Evolutionary conservation across 495 filamentous ascomycete genomes (phyloP).

Genomic region (Darksidea phi): DNA sequence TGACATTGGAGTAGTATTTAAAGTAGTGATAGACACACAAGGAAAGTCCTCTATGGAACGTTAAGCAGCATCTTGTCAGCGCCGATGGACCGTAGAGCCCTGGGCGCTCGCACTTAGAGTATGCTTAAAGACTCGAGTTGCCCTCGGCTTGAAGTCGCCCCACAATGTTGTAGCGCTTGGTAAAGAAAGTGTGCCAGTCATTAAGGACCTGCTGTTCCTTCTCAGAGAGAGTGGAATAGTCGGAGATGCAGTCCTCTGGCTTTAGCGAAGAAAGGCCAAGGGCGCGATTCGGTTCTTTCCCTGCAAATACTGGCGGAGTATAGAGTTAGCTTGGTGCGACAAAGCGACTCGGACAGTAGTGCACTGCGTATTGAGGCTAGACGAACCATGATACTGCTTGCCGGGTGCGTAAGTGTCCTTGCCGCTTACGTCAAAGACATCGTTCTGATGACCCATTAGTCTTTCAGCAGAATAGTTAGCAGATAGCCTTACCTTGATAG

Average conservation of each 20-base stretch:
- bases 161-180: constrained; percentile 91
- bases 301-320: constrained; percentile 72
- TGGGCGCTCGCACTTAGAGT: not conserved
- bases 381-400: constrained; percentile 79
- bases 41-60: too few relatives aligned
- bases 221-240: constrained; percentile 83
- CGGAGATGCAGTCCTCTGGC: constrained; percentile 73
- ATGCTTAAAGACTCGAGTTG: not conserved
- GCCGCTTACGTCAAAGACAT: constrained; percentile 87
- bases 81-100: too few relatives aligned
- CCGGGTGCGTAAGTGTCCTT: constrained; percentile 83
- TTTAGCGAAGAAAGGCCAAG: constrained; percentile 85
- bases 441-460: constrained; percentile 53
- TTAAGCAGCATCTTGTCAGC: too few relatives aligned
- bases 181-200: constrained; percentile 95
- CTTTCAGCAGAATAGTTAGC: not conserved
- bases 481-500: constrained; percentile 66
- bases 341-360: too few relatives aligned
- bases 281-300: constrained; percentile 89
- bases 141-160: constrained; percentile 46
- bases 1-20: too few relatives aligned
- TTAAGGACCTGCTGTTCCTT: constrained; percentile 80
- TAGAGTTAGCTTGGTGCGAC: constrained; percentile 8
- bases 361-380: not conserved
- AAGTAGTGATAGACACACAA: too few relatives aligned